Percentiles rank a stretch among this genome's conserved stretches.
phyloP scores from a whole-genome alignment of 139 green algal species.

The Pseudopediastrum boryanum region DNA sequence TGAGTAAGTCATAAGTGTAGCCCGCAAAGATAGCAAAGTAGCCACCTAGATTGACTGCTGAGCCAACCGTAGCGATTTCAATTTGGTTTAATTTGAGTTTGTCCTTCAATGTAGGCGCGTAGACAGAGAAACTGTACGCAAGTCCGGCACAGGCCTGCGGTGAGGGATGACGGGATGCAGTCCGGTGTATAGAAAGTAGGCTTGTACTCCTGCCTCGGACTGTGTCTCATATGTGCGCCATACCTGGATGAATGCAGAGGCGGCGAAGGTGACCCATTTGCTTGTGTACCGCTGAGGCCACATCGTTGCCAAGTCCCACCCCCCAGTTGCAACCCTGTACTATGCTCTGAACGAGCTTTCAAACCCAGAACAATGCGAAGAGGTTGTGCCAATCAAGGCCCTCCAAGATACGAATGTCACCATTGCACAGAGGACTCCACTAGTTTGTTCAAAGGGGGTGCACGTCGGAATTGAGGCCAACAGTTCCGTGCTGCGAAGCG shows the following conservation, averaged over 20 bases:
- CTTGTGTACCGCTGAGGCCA: too few relatives aligned
- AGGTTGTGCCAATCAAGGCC: too few relatives aligned
- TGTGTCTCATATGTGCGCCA: neutral
- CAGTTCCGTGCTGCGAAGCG: too few relatives aligned
- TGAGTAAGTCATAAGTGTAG: slow-evolving; percentile 21
- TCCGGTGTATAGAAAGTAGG: neutral
- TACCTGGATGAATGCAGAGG: slow-evolving; percentile 9
- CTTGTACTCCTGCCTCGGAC: neutral
- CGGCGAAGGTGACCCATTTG: slow-evolving; percentile 36
- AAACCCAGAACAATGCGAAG: too few relatives aligned
- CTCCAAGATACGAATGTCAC: too few relatives aligned
- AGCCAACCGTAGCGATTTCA: slow-evolving; percentile 26
- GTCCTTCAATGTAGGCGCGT: slow-evolving; percentile 37
- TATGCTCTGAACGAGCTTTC: too few relatives aligned
- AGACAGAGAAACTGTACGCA: slow-evolving; percentile 33
- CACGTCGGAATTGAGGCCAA: too few relatives aligned
- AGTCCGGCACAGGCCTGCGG: slow-evolving; percentile 27
- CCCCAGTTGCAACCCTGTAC: too few relatives aligned
- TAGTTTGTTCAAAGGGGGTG: too few relatives aligned
- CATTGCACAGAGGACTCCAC: too few relatives aligned
- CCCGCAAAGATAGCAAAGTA: slow-evolving; percentile 37
- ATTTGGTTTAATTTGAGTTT: slow-evolving; percentile 17
- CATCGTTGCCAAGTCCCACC: too few relatives aligned
- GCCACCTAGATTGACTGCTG: slow-evolving; percentile 39
- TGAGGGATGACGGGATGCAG: neutral